These are phyloP conservation scores for Chaetomiaceae sp. DNA, from an alignment of 2,329 filamentous ascomycete species.

Conservation along the genomic window DNA sequence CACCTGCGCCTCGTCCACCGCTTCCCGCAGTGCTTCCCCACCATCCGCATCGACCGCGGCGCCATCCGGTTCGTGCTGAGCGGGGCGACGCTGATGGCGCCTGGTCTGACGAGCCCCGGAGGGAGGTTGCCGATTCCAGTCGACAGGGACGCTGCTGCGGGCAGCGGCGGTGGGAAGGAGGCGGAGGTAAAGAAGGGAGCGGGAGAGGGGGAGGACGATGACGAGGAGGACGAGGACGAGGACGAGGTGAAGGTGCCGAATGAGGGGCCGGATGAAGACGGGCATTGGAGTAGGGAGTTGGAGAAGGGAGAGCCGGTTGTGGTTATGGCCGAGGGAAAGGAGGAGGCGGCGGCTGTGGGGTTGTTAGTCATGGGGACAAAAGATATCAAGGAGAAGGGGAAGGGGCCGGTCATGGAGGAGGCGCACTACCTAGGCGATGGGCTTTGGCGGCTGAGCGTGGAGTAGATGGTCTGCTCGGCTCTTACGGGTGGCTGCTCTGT, in stretches of 20 bases:
- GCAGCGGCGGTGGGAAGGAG: conserved; percentile 26
- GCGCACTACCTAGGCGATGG: conserved; percentile 94
- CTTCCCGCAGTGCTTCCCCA: conserved; percentile 79
- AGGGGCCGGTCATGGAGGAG: conserved; percentile 89
- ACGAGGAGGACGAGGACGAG: conserved; percentile 29
- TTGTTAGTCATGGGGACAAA: conserved; percentile 77
- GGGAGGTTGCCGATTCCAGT: conserved; percentile 65
- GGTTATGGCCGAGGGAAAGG: conserved; percentile 88
- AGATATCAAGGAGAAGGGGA: conserved; percentile 91
- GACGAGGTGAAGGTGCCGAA: conserved; percentile 33
- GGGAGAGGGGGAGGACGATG: conserved; percentile 21
- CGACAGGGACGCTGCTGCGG: conserved; percentile 30
- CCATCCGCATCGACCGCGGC: conserved; percentile 85
- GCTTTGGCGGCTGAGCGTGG: conserved; percentile 68
- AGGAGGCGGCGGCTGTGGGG: conserved; percentile 84
- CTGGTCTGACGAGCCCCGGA: conserved; percentile 79
- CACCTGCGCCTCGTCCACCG: conserved; percentile 87
- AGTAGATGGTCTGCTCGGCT: conserved; percentile 32
- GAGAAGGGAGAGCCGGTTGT: conserved; percentile 80
- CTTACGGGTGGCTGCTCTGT: not conserved
- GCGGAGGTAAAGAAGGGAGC: conserved; percentile 25
- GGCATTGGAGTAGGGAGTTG: conserved; percentile 62
- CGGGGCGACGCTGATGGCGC: conserved; percentile 93
- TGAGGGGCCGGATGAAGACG: conserved; percentile 48
- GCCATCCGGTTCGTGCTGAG: conserved; percentile 95